Base-by-base conservation (phyloP, 345 rosid genomes). In the Salix brachista region DNA sequence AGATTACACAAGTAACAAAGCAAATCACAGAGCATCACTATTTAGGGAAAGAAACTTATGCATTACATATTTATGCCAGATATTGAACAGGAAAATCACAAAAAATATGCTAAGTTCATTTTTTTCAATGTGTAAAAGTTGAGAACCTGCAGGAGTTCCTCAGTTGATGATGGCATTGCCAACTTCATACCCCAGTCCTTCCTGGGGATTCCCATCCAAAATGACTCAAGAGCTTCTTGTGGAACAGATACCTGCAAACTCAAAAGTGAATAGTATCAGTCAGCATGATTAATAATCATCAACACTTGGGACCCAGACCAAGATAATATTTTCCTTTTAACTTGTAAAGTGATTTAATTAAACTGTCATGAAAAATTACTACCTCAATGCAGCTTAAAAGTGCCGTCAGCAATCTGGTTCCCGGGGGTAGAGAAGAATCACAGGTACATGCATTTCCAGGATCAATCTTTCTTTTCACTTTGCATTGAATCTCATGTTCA, bases 131-230 rank as follows among this genome's bases (percentile, higher is more conserved):
- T 26, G 44, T 50, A 62, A 14, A 46, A 61, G 54, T 60, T 12
- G n/a, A 72, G 11, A 75, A 96, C 99, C 97, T 92, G 97, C 78
- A 91, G 73, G 73, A 92, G 79, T 65, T 92, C 97, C 78, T 89
- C 91, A 3, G 86, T 39, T 23, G 96, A 89, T 70, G 93, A 88
- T 72, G 91, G 83, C 61, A 67, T 77, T 60, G 84, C 84, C 88
- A 96, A 78, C 79, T 85, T 92, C 78, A 75, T 78, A 48, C 86
- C 92, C 96, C 92, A 90, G 36, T 28, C 70, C 83, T 84, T 89
- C 75, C 93, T 83, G 68, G 26, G 65, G 66, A 81, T 87, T 65
- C 86, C 97, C 19, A 80, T 87, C 98, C 99, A 96, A 77, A 80
- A 86, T 69, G 90, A 80, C 77, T 92, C 91, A 56, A 87, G 80